These are phyloP conservation scores for Phaeosphaeriaceae sp. DNA, from an alignment of 2,329 filamentous ascomycete genomes.

Conservation along the genomic window DNA sequence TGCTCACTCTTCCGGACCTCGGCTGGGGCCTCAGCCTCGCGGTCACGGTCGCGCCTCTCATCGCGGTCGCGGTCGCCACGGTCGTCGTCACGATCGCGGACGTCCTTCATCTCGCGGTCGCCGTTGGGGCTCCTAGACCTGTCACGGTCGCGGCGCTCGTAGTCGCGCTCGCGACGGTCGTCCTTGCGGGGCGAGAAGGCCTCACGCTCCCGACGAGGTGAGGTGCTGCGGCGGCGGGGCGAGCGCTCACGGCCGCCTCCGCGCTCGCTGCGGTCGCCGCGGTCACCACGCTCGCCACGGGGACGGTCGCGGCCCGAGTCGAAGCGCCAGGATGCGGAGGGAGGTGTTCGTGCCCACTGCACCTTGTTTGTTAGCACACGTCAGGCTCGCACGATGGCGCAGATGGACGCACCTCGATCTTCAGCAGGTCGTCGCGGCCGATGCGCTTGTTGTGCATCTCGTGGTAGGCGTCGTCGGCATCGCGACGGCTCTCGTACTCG, in stretches of 20 bases:
- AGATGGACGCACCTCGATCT: conserved; percentile 81
- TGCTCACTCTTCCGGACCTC: conserved; percentile 86
- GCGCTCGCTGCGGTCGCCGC: conserved; percentile 71
- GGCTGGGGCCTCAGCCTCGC: conserved; percentile 76
- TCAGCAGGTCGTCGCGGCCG: conserved; percentile 91
- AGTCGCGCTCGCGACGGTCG: conserved; percentile 67
- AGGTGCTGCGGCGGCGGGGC: conserved; percentile 56
- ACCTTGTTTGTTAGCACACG: conserved; percentile 22
- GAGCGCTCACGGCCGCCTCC: conserved; percentile 66
- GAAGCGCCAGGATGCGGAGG: conserved; percentile 97
- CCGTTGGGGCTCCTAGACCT: conserved; percentile 70
- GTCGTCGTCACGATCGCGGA: conserved; percentile 68
- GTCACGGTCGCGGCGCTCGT: conserved; percentile 74
- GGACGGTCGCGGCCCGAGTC: conserved; percentile 71
- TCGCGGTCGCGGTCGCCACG: conserved; percentile 57
- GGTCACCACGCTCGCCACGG: conserved; percentile 60
- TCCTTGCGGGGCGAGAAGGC: conserved; percentile 88
- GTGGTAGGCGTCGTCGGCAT: conserved; percentile 98
- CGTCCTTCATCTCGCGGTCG: conserved; percentile 57
- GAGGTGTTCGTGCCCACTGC: conserved; percentile 98
- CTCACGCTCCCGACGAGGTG: conserved; percentile 63
- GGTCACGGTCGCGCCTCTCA: conserved; percentile 52
- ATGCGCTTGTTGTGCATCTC: conserved; percentile 99
- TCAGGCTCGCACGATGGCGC: not conserved
- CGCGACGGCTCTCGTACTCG: conserved; percentile 97